A percentile compares a stretch with the other conserved stretches of the same genome.
Evolutionary conservation across 2,329 filamentous ascomycete genomes (phyloP).

Genomic region (Zymoseptoria pseudotritici): DNA sequence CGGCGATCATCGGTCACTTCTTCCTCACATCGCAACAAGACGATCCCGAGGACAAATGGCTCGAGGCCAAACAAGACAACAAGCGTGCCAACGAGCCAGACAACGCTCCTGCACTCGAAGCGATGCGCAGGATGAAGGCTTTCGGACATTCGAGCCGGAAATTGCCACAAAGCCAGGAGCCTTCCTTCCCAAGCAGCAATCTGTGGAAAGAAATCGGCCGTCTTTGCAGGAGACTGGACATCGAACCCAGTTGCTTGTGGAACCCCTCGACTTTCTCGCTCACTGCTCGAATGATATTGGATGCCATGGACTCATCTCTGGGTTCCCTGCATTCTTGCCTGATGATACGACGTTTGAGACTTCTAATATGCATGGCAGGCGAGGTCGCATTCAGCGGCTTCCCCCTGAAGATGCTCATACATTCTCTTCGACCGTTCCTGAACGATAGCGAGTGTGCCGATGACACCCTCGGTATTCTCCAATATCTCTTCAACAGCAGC

Average conservation of each 20-base stretch:
- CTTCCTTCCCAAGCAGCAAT: slow-evolving; percentile 72
- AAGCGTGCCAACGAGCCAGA: slow-evolving; percentile 40
- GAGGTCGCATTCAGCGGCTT: slow-evolving; percentile 67
- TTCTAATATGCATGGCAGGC: slow-evolving; percentile 73
- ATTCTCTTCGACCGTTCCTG: slow-evolving; percentile 69
- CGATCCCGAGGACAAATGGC: slow-evolving; percentile 59
- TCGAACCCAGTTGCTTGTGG: slow-evolving; percentile 44
- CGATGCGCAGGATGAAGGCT: slow-evolving; percentile 60
- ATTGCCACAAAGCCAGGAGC: slow-evolving; percentile 75
- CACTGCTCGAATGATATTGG: slow-evolving; percentile 63
- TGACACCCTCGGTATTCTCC: slow-evolving; percentile 77
- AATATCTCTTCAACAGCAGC: slow-evolving; percentile 71
- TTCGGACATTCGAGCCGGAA: slow-evolving; percentile 58
- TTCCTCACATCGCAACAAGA: slow-evolving; percentile 66
- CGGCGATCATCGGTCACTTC: slow-evolving; percentile 67
- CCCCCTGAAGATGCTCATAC: slow-evolving; percentile 81
- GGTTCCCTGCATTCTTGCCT: slow-evolving; percentile 83
- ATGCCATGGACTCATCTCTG: slow-evolving; percentile 72
- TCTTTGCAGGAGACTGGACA: slow-evolving; percentile 65
- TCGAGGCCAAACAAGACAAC: slow-evolving; percentile 26
- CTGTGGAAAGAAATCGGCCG: slow-evolving; percentile 68
- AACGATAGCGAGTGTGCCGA: slow-evolving; percentile 81
- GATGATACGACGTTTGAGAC: slow-evolving; percentile 74
- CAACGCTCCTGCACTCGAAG: slow-evolving; percentile 46
- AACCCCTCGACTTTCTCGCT: slow-evolving; percentile 24